Conservation (phyloP, 2,329 filamentous ascomycete species). For the Claviceps fusiformis region DNA sequence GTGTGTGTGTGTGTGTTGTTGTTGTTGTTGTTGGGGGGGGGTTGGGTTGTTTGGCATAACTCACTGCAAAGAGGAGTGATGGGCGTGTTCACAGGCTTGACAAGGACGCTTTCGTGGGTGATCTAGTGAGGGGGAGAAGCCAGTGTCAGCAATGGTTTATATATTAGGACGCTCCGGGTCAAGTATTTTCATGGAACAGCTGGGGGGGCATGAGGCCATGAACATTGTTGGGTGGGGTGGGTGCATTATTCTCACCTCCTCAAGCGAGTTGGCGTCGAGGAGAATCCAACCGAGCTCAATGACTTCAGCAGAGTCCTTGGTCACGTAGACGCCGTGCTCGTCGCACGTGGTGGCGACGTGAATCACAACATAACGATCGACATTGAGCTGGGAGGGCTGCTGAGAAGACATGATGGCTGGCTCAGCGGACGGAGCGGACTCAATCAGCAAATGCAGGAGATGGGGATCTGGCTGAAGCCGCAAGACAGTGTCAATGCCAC, state of each 20-base stretch:
- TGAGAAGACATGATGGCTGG: constrained; percentile 25
- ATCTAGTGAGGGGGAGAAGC: constrained; percentile 41
- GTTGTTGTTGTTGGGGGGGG: too few relatives aligned
- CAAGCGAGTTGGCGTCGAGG: constrained; percentile 77
- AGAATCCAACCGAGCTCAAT: constrained; percentile 99
- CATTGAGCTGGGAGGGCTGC: constrained; percentile 45
- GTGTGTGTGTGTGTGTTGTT: too few relatives aligned
- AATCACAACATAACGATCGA: constrained; percentile 96
- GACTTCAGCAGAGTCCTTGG: constrained; percentile 97
- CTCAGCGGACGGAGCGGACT: constrained; percentile 7
- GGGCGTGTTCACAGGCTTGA: constrained; percentile 96
- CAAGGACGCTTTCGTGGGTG: constrained; percentile 87
- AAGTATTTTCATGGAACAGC: neutral
- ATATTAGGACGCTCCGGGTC: neutral
- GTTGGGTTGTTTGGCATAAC: constrained; percentile 26
- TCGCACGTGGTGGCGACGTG: constrained; percentile 98
- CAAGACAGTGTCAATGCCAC: constrained; percentile 5
- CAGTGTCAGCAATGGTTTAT: constrained; percentile 7
- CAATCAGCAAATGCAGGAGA: constrained; percentile 9
- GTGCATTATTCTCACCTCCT: constrained; percentile 55
- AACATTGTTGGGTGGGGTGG: constrained; percentile 5
- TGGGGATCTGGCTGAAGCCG: neutral
- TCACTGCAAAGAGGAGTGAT: constrained; percentile 98
- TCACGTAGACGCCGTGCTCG: constrained; percentile 98
- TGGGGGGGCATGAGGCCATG: neutral